Conservation (phyloP, 257 asterid species). For the Nicotiana knightiana region DNA sequence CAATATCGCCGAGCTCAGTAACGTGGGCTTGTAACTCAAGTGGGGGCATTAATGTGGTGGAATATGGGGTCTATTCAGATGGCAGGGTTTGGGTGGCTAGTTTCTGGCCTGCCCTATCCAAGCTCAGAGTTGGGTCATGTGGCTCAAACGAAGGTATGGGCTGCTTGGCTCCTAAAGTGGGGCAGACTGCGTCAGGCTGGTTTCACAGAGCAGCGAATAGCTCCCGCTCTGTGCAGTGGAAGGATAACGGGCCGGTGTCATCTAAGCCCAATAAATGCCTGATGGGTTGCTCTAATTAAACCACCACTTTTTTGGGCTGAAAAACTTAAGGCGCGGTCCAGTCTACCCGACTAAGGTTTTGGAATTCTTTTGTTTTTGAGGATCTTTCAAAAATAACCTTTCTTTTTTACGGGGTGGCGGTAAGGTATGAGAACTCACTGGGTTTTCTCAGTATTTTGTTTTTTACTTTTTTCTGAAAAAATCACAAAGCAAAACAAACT, state of each 20-base stretch:
- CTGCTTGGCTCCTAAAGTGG: not conserved
- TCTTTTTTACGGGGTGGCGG: no score
- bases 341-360: no score
- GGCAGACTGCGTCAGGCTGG: not conserved
- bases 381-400: no score
- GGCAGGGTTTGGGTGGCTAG: not conserved
- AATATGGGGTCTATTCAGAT: not conserved
- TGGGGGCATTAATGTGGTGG: not conserved
- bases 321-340: no score
- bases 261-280: not conserved
- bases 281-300: not conserved
- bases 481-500: no score
- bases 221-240: not conserved
- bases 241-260: not conserved
- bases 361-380: no score
- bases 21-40: not conserved
- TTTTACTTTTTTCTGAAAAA: no score
- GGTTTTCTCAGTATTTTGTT: no score
- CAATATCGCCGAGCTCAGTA: not conserved
- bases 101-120: not conserved
- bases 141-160: not conserved
- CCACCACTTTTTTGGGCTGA: not conserved
- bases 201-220: no score
- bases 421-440: no score
- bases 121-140: not conserved